Evolutionary conservation across 1,284 basidiomycete genomes (phyloP).

Genomic region (Grifola frondosa): DNA sequence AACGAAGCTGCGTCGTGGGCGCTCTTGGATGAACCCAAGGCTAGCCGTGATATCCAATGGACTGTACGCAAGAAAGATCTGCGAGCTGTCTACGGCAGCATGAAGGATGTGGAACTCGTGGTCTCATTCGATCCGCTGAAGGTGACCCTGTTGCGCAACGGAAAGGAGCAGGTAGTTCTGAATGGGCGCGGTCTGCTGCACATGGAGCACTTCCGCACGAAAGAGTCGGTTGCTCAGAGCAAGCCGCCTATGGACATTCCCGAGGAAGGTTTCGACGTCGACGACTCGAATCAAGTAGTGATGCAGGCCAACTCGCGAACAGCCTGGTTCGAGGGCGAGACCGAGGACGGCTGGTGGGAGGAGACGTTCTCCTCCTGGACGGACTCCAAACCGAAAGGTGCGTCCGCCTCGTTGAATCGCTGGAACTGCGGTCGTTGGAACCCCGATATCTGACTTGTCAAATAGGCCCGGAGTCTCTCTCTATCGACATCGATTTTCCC

Average conservation of each 20-base stretch:
- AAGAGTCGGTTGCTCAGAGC: constrained; percentile 46
- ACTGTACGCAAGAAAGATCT: constrained; percentile 58
- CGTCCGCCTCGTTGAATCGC: constrained; percentile 6
- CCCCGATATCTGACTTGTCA: constrained; percentile 2
- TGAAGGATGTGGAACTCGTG: constrained; percentile 62
- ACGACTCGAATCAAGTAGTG: constrained; percentile 50
- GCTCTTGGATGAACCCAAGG: constrained; percentile 65
- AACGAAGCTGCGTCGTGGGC: constrained; percentile 90
- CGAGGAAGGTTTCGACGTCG: constrained; percentile 40
- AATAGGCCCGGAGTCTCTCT: constrained; percentile 89
- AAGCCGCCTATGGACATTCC: constrained; percentile 33
- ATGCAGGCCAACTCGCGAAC: constrained; percentile 52
- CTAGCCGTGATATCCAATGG: constrained; percentile 61
- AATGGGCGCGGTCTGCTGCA: constrained; percentile 92
- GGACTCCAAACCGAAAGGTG: constrained; percentile 95
- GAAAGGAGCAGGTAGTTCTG: constrained; percentile 82
- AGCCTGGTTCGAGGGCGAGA: constrained; percentile 86
- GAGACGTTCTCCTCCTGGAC: constrained; percentile 86
- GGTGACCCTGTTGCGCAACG: constrained; percentile 70
- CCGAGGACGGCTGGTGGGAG: constrained; percentile 85
- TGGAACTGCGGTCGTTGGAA: constrained; percentile 3
- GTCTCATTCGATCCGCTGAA: constrained; percentile 75
- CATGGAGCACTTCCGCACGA: constrained; percentile 95
- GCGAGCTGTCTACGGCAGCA: constrained; percentile 55
- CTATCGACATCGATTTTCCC: constrained; percentile 92